A percentile compares a stretch with the other conserved stretches of the same genome.
These are phyloP conservation scores for Eucalyptus pauciflora DNA, from an alignment of 345 rosid genomes.

Conservation along the genomic window DNA sequence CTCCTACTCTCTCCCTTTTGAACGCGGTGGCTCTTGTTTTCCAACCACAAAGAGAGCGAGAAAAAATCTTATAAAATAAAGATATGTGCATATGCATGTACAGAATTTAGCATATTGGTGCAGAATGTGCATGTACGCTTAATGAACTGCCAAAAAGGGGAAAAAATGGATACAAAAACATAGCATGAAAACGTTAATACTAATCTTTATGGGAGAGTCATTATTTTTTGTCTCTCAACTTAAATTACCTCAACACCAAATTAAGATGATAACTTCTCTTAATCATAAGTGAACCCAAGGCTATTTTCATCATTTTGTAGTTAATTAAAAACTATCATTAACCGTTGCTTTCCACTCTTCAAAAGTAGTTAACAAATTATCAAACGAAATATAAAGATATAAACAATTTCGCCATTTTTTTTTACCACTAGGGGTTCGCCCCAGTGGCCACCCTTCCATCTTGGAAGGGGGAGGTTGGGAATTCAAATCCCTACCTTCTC, in stretches of 20 bases:
- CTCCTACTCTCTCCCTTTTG: background rate
- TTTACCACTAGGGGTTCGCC: too few species aligned
- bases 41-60: background rate
- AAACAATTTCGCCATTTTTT: background rate
- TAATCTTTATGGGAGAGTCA: background rate
- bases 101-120: background rate
- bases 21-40: background rate
- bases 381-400: background rate
- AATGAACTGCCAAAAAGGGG: background rate
- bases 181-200: background rate
- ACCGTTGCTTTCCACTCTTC: background rate
- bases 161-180: background rate
- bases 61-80: background rate
- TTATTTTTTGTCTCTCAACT: background rate
- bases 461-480: too few species aligned
- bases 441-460: too few species aligned
- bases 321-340: background rate
- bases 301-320: background rate
- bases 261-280: background rate
- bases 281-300: background rate
- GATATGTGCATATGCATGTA: too few species aligned
- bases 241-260: background rate
- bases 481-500: too few species aligned
- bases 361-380: background rate
- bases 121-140: background rate